Percentiles rank a stretch among this genome's conserved stretches.
These are phyloP conservation scores for Triadica sebifera DNA, from an alignment of 345 rosid species.

Conservation along the genomic window DNA sequence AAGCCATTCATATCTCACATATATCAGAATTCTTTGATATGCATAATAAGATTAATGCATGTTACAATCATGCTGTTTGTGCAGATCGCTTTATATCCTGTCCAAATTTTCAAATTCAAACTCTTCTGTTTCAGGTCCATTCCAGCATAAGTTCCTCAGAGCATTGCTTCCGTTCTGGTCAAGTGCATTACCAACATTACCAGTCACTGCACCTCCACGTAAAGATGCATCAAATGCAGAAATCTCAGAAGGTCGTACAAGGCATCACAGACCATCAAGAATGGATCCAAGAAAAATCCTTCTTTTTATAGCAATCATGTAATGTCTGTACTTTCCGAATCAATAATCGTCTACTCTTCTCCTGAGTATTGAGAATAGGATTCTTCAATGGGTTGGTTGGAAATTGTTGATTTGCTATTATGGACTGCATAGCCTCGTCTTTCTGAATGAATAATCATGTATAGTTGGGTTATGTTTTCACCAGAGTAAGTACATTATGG, in stretches of 20 bases:
- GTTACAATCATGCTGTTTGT: not conserved
- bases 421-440: not conserved
- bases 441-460: too few species aligned
- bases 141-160: constrained; percentile 82
- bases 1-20: not conserved
- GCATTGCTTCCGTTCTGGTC: constrained; percentile 99
- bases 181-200: constrained; percentile 90
- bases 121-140: constrained; percentile 55
- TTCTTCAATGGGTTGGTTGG: not conserved
- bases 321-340: constrained; percentile 14
- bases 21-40: not conserved
- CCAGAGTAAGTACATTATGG: too few species aligned
- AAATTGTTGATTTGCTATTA: not conserved
- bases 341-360: not conserved
- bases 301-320: constrained; percentile 90
- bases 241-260: constrained; percentile 55
- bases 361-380: not conserved
- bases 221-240: constrained; percentile 66
- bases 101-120: constrained; percentile 8
- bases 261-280: constrained; percentile 70
- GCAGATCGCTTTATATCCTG: constrained; percentile 7
- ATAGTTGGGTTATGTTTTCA: not conserved
- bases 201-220: constrained; percentile 92
- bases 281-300: constrained; percentile 90
- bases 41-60: not conserved